Conservation (phyloP, 805 yeast species). For the Kazachstania martiniae region DNA sequence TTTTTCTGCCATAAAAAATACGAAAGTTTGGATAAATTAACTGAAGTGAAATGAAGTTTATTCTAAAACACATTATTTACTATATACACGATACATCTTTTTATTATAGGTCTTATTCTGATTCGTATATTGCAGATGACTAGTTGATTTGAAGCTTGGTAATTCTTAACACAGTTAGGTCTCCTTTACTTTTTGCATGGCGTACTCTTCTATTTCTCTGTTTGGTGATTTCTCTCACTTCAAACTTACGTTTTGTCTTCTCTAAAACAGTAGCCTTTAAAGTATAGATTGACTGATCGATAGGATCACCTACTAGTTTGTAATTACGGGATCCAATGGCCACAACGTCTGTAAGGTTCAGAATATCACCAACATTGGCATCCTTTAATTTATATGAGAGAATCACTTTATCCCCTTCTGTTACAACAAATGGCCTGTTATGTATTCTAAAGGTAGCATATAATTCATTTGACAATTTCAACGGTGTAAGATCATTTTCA, state of each 20-base stretch:
- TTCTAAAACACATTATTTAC: too few species aligned
- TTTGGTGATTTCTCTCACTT: constrained; percentile 62
- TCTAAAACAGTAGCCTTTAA: constrained; percentile 77
- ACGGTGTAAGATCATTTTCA: constrained; percentile 38
- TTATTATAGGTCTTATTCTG: too few species aligned
- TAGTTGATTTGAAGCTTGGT: too few species aligned
- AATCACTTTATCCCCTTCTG: constrained; percentile 78
- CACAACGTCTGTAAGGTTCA: constrained; percentile 62
- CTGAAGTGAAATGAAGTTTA: too few species aligned
- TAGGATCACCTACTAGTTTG: constrained; percentile 48
- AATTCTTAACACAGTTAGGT: constrained; percentile 67
- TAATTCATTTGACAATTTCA: constrained; percentile 56
- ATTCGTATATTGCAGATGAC: too few species aligned
- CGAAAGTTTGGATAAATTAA: too few species aligned
- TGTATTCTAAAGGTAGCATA: constrained; percentile 80
- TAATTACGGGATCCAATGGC: constrained; percentile 79
- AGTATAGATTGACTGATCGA: constrained; percentile 43
- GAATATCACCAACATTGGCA: constrained; percentile 75
- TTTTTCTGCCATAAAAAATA: too few species aligned
- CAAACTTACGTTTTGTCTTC: constrained; percentile 71
- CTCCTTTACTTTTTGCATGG: constrained; percentile 56
- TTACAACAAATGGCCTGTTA: constrained; percentile 76
- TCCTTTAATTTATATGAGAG: constrained; percentile 70
- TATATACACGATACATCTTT: too few species aligned
- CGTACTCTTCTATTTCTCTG: constrained; percentile 70